Evolutionary conservation across 176 grass and related monocot species (phyloP).

Genomic region (Lolium rigidum): DNA sequence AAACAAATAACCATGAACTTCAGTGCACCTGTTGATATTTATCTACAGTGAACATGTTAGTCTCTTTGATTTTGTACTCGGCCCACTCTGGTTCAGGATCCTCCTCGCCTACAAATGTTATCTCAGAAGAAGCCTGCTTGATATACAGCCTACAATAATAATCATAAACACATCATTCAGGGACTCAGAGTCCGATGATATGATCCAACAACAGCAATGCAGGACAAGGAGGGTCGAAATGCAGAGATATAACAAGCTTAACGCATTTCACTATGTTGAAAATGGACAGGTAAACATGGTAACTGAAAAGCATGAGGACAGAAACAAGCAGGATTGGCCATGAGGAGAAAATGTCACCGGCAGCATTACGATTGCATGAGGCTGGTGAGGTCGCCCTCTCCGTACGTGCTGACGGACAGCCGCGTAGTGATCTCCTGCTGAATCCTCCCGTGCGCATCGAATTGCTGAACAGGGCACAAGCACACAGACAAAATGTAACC

Average conservation of each 20-base stretch:
- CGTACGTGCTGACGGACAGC: slow-evolving; percentile 81
- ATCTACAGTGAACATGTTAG: slow-evolving; percentile 89
- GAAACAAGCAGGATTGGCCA: neutral
- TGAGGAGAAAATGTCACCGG: neutral
- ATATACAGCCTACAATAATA: slow-evolving; percentile 75
- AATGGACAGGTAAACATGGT: neutral
- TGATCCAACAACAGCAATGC: neutral
- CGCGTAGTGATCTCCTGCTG: slow-evolving; percentile 75
- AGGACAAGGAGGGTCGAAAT: no score
- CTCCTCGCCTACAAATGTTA: slow-evolving; percentile 61
- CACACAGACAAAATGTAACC: neutral
- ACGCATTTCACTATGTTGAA: neutral
- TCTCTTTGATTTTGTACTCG: slow-evolving; percentile 99
- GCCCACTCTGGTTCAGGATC: slow-evolving; percentile 79
- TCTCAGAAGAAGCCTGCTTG: slow-evolving; percentile 73
- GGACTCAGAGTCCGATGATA: neutral
- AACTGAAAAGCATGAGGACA: neutral
- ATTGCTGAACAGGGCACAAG: slow-evolving; percentile 65
- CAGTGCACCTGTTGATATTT: slow-evolving; percentile 92
- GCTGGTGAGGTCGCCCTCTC: slow-evolving; percentile 86
- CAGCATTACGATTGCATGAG: slow-evolving; percentile 83
- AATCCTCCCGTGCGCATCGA: slow-evolving; percentile 72
- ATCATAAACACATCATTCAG: slow-evolving; percentile 8
- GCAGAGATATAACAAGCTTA: neutral
- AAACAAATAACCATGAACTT: neutral